Conservation (phyloP, 2,329 filamentous ascomycete genomes). For the Elsinoe necatrix region DNA sequence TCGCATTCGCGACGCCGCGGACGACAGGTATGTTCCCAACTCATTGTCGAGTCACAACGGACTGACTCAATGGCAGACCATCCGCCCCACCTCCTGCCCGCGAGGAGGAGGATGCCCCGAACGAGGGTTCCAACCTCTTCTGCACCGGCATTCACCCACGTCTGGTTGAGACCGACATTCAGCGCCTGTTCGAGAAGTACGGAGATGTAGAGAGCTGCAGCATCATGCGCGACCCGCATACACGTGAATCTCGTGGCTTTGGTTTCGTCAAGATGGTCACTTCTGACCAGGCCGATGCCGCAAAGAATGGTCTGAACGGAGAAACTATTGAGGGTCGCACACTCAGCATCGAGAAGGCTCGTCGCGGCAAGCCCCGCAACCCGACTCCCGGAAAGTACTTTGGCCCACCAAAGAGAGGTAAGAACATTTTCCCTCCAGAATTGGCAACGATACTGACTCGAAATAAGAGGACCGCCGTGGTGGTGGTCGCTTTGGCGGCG, state of each 20-base stretch:
- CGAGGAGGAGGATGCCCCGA: slow-evolving; percentile 70
- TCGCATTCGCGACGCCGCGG: slow-evolving; percentile 53
- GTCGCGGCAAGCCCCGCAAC: slow-evolving; percentile 85
- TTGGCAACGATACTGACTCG: slow-evolving; percentile 14
- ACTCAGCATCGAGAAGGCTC: slow-evolving; percentile 97
- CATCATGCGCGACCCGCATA: slow-evolving; percentile 98
- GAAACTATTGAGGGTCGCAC: slow-evolving; percentile 93
- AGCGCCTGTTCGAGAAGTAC: slow-evolving; percentile 95
- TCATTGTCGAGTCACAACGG: background rate
- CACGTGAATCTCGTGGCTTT: slow-evolving; percentile 96
- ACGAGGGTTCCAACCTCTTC: slow-evolving; percentile 96
- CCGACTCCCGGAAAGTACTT: slow-evolving; percentile 99
- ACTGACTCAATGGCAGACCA: slow-evolving; percentile 35
- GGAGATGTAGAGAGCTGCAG: slow-evolving; percentile 98
- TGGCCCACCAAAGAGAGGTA: slow-evolving; percentile 93
- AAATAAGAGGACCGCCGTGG: slow-evolving; percentile 22
- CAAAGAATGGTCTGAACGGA: slow-evolving; percentile 90
- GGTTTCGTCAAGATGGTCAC: slow-evolving; percentile 99
- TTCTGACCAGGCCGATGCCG: slow-evolving; percentile 88
- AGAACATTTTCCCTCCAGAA: slow-evolving; percentile 30
- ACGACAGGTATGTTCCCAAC: slow-evolving; percentile 23
- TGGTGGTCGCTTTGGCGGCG: slow-evolving; percentile 23
- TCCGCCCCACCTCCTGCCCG: slow-evolving; percentile 39
- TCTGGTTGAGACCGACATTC: slow-evolving; percentile 80
- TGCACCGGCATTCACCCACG: slow-evolving; percentile 96